phyloP scores from a whole-genome alignment of 345 rosid genomes.

The Kandelia obovata region DNA sequence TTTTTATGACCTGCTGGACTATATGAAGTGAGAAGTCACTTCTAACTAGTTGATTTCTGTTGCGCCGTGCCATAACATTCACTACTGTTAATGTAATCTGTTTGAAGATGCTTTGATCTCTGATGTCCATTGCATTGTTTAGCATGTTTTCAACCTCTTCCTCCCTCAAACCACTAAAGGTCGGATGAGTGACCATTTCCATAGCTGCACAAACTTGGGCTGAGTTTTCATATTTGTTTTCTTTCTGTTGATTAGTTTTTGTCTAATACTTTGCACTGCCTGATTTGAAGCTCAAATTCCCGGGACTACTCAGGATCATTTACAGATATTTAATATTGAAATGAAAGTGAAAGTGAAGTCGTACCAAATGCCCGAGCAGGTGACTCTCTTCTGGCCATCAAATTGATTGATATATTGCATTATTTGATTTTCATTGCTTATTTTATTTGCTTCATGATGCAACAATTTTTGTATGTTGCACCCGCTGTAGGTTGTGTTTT shows the following conservation, averaged over 20 bases:
- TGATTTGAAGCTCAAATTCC: conserved; percentile 69
- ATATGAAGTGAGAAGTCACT: too few species aligned
- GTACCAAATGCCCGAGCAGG: conserved; percentile 97
- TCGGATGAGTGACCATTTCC: too few species aligned
- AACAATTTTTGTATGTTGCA: not conserved
- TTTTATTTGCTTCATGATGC: not conserved
- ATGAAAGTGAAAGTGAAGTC: conserved; percentile 84
- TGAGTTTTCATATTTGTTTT: not conserved
- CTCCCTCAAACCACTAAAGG: too few species aligned
- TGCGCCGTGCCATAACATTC: too few species aligned
- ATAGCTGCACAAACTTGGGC: too few species aligned
- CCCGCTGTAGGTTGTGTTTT: conserved; percentile 64
- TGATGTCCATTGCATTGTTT: too few species aligned
- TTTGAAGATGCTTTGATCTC: too few species aligned
- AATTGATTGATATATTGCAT: not conserved
- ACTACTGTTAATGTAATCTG: too few species aligned
- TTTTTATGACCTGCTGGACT: too few species aligned
- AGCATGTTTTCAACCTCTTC: too few species aligned
- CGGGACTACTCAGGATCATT: conserved; percentile 90
- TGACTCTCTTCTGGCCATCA: conserved; percentile 14
- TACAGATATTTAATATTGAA: conserved; percentile 95
- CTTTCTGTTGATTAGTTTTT: not conserved
- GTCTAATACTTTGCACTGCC: not conserved
- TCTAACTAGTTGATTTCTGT: too few species aligned
- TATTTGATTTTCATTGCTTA: not conserved